A percentile compares a stretch with the other conserved stretches of the same genome.
These are phyloP conservation scores for Pulicaria dysenterica DNA, from an alignment of 129 eudicot genomes.

Conservation along the genomic window DNA sequence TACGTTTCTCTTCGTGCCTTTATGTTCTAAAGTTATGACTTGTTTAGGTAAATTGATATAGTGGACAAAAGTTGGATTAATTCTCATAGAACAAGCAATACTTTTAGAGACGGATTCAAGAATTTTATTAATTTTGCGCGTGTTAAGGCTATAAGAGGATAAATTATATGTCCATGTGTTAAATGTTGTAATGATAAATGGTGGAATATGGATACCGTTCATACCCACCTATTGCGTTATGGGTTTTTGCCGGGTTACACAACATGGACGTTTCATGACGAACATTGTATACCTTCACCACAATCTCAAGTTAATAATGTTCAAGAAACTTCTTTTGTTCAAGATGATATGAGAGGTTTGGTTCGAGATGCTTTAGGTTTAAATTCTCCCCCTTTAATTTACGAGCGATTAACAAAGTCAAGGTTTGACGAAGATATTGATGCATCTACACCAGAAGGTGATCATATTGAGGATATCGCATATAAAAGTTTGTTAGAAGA, in stretches of 20 bases:
- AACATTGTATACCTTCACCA: background rate
- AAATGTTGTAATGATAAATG: background rate
- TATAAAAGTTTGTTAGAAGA: conserved; percentile 10
- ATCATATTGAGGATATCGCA: background rate
- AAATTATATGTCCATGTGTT: background rate
- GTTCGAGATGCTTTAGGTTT: no score
- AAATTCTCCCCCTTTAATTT: no score
- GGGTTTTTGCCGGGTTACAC: background rate
- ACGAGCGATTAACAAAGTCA: no score
- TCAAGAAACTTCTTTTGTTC: background rate
- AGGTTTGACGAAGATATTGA: background rate
- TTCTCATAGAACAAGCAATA: background rate
- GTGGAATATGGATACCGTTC: background rate
- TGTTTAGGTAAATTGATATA: background rate
- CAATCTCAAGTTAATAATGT: background rate
- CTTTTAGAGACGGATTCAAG: background rate
- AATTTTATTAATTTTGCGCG: background rate
- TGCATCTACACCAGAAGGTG: background rate
- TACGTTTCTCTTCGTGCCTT: no score
- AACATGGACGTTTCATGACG: background rate
- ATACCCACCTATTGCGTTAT: background rate
- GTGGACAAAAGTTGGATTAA: conserved; percentile 13
- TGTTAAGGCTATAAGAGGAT: background rate
- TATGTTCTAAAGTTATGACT: no score
- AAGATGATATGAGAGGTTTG: background rate